Base-by-base conservation (phyloP, 129 eudicot genomes). In the Pulicaria dysenterica region DNA sequence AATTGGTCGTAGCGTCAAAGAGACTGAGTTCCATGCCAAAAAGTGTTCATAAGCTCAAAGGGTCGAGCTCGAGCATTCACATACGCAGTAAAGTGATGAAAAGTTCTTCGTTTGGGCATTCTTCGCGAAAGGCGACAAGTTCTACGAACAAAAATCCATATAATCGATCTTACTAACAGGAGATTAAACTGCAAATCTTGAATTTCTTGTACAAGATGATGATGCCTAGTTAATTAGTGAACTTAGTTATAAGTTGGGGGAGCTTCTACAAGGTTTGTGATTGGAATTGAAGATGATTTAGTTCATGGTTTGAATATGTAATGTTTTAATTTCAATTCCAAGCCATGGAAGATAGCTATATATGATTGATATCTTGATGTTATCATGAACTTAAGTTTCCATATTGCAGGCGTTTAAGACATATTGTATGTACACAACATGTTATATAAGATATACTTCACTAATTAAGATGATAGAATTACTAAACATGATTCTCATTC, bases 31-130 rank as follows among this genome's bases (percentile, higher is more conserved):
- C 17, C 45, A 43, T 34, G 14, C 13, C 39, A 6, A 75, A 75
- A 74, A 70, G 41, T 49, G 64, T 17, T 9, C 68, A 69, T 59
- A 60, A 77, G 44, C 79, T 58, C 8, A 57, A 50, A 43, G 54
- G 67, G 19, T 70, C 87, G 34, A 75, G 75, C 57, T 77, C 88
- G 15, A 79, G 82, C 59, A 72, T 79, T 16, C 66, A 76, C 47
- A 72, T 81, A 61, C 41, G 58, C 16, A 65, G 54, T 57, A 81
- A 73, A 69, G 73, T 63, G 57, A 73, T 65, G 80, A 83, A 87
- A 82, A 83, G 83, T 75, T 81, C 80, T 41, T 85, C 95, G 3
- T 68, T 82, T 62, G 79, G 86, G 51, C 73, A 75, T 59, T 79
- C 85, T 3, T 44, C 67, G 14, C 86, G 78, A 34, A 88, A 77